Conservation (phyloP, 2,329 filamentous ascomycete genomes). For the Rutstroemia sp. region DNA sequence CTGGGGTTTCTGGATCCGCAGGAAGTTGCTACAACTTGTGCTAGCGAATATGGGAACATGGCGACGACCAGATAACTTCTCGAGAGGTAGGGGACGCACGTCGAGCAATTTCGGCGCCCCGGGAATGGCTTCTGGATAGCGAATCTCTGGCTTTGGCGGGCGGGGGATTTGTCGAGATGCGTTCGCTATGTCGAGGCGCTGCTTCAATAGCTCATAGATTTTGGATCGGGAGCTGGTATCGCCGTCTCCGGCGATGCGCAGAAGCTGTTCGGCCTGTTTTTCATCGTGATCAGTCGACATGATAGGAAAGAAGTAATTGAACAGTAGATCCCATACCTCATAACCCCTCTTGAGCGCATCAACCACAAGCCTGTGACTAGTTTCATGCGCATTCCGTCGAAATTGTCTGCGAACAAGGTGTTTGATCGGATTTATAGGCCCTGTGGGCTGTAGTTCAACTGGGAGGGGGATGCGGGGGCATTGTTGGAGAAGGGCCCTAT, state of each 20-base stretch:
- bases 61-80: slow-evolving; percentile 43
- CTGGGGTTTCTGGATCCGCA: slow-evolving; percentile 62
- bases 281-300: background rate
- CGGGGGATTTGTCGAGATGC: slow-evolving; percentile 4
- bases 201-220: slow-evolving; percentile 30
- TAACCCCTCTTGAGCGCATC: slow-evolving; percentile 62
- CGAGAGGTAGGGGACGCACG: slow-evolving; percentile 41
- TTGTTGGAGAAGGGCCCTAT: slow-evolving; percentile 59
- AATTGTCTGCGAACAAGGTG: slow-evolving; percentile 57
- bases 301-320: background rate
- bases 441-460: slow-evolving; percentile 34
- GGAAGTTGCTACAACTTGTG: slow-evolving; percentile 50
- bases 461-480: slow-evolving; percentile 47
- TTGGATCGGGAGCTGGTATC: slow-evolving; percentile 16
- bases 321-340: slow-evolving; percentile 37
- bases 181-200: slow-evolving; percentile 11
- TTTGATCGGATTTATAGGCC: slow-evolving; percentile 38
- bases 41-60: slow-evolving; percentile 52
- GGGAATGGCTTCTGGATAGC: slow-evolving; percentile 22
- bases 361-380: slow-evolving; percentile 52
- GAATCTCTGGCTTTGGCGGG: slow-evolving; percentile 6
- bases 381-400: slow-evolving; percentile 48
- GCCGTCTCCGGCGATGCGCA: slow-evolving; percentile 22
- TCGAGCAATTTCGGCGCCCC: slow-evolving; percentile 41
- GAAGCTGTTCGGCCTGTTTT: slow-evolving; percentile 23